Conservation (phyloP, 2,329 filamentous ascomycete species). For the Xylaria sp. region DNA sequence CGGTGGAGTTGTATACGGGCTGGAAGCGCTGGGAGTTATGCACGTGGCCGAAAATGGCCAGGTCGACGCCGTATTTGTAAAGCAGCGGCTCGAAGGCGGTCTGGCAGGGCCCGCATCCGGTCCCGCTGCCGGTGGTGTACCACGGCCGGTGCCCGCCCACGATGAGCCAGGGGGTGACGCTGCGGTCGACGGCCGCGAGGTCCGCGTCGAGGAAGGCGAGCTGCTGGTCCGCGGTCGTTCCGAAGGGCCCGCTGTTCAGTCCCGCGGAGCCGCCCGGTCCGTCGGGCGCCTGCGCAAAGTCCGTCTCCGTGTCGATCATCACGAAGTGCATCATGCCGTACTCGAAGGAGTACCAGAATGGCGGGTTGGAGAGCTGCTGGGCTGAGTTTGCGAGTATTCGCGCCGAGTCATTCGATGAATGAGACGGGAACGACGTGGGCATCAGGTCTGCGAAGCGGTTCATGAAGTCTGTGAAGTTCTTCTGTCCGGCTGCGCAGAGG, state of each 20-base stretch:
- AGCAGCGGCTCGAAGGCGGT: constrained; percentile 63
- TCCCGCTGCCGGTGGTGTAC: constrained; percentile 54
- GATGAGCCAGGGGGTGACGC: constrained; percentile 64
- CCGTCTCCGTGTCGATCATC: constrained; percentile 68
- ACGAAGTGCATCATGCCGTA: constrained; percentile 66
- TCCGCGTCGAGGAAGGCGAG: constrained; percentile 65
- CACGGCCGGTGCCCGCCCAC: constrained; percentile 58
- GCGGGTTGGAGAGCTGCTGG: constrained; percentile 57
- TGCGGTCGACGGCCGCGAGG: constrained; percentile 65
- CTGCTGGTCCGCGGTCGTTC: constrained; percentile 57
- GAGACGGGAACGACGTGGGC: constrained; percentile 62
- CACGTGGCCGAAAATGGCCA: constrained; percentile 66
- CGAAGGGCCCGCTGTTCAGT: constrained; percentile 62
- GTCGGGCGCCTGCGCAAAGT: constrained; percentile 63
- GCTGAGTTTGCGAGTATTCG: constrained; percentile 59
- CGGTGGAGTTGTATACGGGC: constrained; percentile 52
- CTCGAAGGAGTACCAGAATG: constrained; percentile 70
- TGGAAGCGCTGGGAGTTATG: constrained; percentile 67
- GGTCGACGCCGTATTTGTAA: constrained; percentile 66
- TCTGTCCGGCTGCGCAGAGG: constrained; percentile 62
- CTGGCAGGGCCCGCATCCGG: constrained; percentile 59
- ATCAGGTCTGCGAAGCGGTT: constrained; percentile 64
- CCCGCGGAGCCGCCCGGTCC: constrained; percentile 53
- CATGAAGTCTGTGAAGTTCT: constrained; percentile 70
- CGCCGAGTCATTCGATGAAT: constrained; percentile 55